A percentile compares a stretch with the other conserved stretches of the same genome.
phyloP scores from a whole-genome alignment of 1,284 basidiomycete species.

The Moniliophthora roreri region DNA sequence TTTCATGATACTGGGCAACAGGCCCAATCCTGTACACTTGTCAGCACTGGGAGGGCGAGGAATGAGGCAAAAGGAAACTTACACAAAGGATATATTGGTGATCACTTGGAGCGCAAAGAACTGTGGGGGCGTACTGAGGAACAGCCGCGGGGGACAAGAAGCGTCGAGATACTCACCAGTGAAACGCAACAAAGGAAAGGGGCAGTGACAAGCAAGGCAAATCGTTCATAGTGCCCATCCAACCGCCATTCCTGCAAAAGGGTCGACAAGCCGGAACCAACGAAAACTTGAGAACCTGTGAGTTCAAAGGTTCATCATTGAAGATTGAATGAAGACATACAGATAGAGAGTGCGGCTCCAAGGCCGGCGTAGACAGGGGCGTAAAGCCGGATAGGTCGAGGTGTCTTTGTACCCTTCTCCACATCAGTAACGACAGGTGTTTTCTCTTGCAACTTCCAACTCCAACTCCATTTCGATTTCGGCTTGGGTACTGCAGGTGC shows the following conservation, averaged over 20 bases:
- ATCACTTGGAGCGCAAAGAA: conserved; percentile 68
- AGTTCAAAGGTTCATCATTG: conserved; percentile 3
- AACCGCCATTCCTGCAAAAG: conserved; percentile 68
- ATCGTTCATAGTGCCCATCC: conserved; percentile 63
- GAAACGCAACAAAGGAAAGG: conserved; percentile 76
- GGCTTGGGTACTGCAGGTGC: conserved; percentile 25
- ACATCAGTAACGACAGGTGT: conserved; percentile 37
- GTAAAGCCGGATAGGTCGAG: conserved; percentile 68
- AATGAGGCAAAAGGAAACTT: conserved; percentile 22
- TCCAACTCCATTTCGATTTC: conserved; percentile 25
- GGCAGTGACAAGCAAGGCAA: conserved; percentile 59
- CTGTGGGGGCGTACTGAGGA: conserved; percentile 28
- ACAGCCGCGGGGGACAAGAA: neutral
- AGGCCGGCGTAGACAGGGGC: conserved; percentile 79
- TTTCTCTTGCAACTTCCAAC: conserved; percentile 33
- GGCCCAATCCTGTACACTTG: conserved; percentile 52
- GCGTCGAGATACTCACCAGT: conserved; percentile 45
- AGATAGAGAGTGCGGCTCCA: conserved; percentile 61
- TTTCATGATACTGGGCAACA: conserved; percentile 74
- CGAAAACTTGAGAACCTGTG: conserved; percentile 48
- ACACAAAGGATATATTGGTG: conserved; percentile 59
- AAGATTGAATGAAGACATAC: conserved; percentile 38
- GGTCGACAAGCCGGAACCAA: conserved; percentile 54
- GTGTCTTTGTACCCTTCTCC: conserved; percentile 49
- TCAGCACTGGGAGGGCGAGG: conserved; percentile 8